Evolutionary conservation across 2,329 filamentous ascomycete genomes (phyloP), one percentile per base, ranked within the genome.

Genomic region (Phaeoacremonium minimum): DNA sequence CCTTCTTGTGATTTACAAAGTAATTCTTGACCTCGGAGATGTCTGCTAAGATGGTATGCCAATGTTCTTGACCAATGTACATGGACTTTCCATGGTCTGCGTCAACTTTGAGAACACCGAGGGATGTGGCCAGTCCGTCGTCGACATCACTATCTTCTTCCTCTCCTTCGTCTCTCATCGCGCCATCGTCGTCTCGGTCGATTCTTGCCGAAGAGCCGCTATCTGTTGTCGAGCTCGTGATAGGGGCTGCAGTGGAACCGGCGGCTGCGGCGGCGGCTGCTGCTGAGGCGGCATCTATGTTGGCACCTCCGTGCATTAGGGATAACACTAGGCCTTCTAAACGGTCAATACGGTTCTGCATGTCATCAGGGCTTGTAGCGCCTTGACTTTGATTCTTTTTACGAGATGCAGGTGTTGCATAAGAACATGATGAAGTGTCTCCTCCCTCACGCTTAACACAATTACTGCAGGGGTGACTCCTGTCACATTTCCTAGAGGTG

Each of bases 271-370:
- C 51, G n/a, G 52, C 50, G 4, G 56, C 54, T 7, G 55, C 50
- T 15, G 62, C 56, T 30, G 59, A 51, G 9, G 65, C 53, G 7
- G 62, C 46, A 32, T 76, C 71, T 36, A 72, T 53, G 36, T 66
- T 69, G 45, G 75, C 66, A 39, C 87, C 87, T 58, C 87, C 90
- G 55, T 91, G 91, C 91, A 97, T 96, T 55, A 97, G 64, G 18
- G 88, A 94, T 46, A 97, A 66, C 43, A 97, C 91, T 58, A 97
- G 69, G 50, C 87, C 85, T 73, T 97, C 91, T 47, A 97, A 73
- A 51, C 91, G 80, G 68, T 97, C 90, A 66, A 97, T 97, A 58
- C 93, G 85, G 57, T 94, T 95, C 67, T 97, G 91, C 91, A 97
- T 96, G 63, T 96, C 91, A 73, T 95, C 90, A 33, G 91, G 88